phyloP scores from a whole-genome alignment of 2,329 filamentous ascomycete genomes.

The Shiraia bambusicola region DNA sequence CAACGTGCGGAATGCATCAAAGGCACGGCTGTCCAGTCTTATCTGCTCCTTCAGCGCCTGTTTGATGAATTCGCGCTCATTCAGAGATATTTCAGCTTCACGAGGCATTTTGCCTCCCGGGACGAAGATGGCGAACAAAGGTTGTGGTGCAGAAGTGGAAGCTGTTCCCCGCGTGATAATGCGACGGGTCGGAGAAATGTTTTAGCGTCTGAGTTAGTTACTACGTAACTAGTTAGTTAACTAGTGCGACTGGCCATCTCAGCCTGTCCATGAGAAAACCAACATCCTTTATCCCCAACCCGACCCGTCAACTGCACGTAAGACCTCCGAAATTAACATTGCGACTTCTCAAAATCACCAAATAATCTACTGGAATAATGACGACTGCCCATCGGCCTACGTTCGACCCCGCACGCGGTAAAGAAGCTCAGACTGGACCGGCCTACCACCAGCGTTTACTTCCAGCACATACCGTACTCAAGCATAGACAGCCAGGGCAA shows the following conservation, averaged over 20 bases:
- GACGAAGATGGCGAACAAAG: neutral
- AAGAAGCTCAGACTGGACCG: slow-evolving; percentile 88
- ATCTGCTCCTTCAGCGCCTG: slow-evolving; percentile 79
- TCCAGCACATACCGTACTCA: slow-evolving; percentile 89
- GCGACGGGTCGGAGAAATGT: slow-evolving; percentile 28
- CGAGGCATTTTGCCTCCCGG: slow-evolving; percentile 69
- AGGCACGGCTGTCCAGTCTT: slow-evolving; percentile 78
- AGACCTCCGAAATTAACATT: slow-evolving; percentile 35
- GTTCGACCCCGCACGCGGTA: slow-evolving; percentile 93
- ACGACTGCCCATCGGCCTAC: slow-evolving; percentile 75
- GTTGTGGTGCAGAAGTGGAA: slow-evolving; percentile 9
- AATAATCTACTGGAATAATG: slow-evolving; percentile 39
- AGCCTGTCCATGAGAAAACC: slow-evolving; percentile 2
- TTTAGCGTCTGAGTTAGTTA: slow-evolving; percentile 14
- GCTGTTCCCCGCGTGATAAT: slow-evolving; percentile 19
- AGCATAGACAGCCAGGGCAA: slow-evolving; percentile 79
- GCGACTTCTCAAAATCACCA: neutral
- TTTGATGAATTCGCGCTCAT: slow-evolving; percentile 83
- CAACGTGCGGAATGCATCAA: slow-evolving; percentile 77
- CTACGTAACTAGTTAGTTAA: too few species aligned
- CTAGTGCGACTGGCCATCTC: slow-evolving; percentile 17
- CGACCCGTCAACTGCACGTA: slow-evolving; percentile 14
- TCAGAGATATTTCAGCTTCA: slow-evolving; percentile 85
- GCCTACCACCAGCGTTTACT: slow-evolving; percentile 96
- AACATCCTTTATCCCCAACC: slow-evolving; percentile 1